Evolutionary conservation across 768 basidiomycete species (phyloP).

Genomic region (Omphalotus guepiniiformis): DNA sequence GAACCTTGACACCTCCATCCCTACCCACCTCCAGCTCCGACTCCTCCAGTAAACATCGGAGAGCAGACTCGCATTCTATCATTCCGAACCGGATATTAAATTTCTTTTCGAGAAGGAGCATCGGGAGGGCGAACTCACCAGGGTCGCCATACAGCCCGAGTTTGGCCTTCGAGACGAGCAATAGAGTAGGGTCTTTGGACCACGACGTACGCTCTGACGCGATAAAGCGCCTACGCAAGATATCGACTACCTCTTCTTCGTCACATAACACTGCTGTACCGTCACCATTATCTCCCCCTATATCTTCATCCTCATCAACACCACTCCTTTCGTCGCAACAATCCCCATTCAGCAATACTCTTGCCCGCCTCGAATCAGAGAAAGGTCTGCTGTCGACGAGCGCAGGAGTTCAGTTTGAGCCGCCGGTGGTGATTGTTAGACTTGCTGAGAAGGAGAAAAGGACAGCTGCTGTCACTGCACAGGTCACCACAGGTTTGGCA

Average conservation of each 20-base stretch:
- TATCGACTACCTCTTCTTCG: background rate
- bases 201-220: background rate
- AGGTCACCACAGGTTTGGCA: too few relatives aligned
- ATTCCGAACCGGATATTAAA: constrained; percentile 37
- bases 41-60: constrained; percentile 5
- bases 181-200: too few relatives aligned
- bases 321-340: background rate
- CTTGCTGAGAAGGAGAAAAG: constrained; percentile 45
- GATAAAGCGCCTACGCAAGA: background rate
- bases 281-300: background rate
- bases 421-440: constrained; percentile 43
- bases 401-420: constrained; percentile 38
- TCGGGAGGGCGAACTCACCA: background rate
- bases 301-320: background rate
- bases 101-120: constrained; percentile 33
- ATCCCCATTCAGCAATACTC: constrained; percentile 32
- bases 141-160: background rate
- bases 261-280: background rate
- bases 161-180: constrained; percentile 9
- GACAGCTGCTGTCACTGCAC: background rate
- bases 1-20: constrained; percentile 16
- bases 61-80: constrained; percentile 27
- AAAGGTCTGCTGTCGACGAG: constrained; percentile 36
- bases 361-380: constrained; percentile 37
- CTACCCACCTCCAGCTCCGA: constrained; percentile 18